A percentile compares a stretch with the other conserved stretches of the same genome.
Evolutionary conservation across 768 basidiomycete genomes (phyloP).

Genomic region (Galerina sulciceps): DNA sequence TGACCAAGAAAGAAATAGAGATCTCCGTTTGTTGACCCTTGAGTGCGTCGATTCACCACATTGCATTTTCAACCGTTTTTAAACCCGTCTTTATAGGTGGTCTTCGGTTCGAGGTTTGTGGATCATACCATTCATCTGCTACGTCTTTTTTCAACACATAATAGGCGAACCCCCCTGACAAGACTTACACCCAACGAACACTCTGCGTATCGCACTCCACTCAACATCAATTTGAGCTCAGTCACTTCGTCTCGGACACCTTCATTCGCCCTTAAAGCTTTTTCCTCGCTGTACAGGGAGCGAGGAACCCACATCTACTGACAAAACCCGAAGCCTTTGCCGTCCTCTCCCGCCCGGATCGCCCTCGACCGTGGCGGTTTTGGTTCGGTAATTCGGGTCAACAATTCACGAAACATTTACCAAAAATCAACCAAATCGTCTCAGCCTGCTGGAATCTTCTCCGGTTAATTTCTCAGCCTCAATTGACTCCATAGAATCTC

Average conservation of each 20-base stretch:
- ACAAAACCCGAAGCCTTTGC: slow-evolving; percentile 51
- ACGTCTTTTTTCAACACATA: slow-evolving; percentile 18
- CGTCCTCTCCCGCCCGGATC: slow-evolving; percentile 68
- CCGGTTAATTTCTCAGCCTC: slow-evolving; percentile 6
- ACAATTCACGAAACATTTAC: slow-evolving; percentile 15
- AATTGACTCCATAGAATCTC: slow-evolving; percentile 29
- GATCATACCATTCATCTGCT: slow-evolving; percentile 4
- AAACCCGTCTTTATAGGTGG: slow-evolving; percentile 56
- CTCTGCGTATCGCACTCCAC: slow-evolving; percentile 4
- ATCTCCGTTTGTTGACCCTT: slow-evolving; percentile 83
- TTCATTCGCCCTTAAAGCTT: slow-evolving; percentile 47
- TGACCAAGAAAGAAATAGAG: slow-evolving; percentile 77
- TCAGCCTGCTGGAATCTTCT: slow-evolving; percentile 8
- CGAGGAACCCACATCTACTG: slow-evolving; percentile 71
- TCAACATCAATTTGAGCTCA: slow-evolving; percentile 6
- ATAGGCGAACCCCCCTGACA: slow-evolving; percentile 85
- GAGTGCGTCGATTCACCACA: slow-evolving; percentile 50
- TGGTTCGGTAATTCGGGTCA: slow-evolving; percentile 69
- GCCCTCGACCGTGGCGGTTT: slow-evolving; percentile 73
- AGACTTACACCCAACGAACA: slow-evolving; percentile 23
- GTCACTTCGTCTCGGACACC: slow-evolving; percentile 22
- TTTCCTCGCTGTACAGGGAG: slow-evolving; percentile 73
- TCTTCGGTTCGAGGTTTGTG: slow-evolving; percentile 74
- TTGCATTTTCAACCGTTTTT: slow-evolving; percentile 15
- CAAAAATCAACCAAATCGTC: slow-evolving; percentile 8